These are phyloP conservation scores for Bretziella fagacearum DNA, from an alignment of 2,329 filamentous ascomycete genomes.

Conservation along the genomic window DNA sequence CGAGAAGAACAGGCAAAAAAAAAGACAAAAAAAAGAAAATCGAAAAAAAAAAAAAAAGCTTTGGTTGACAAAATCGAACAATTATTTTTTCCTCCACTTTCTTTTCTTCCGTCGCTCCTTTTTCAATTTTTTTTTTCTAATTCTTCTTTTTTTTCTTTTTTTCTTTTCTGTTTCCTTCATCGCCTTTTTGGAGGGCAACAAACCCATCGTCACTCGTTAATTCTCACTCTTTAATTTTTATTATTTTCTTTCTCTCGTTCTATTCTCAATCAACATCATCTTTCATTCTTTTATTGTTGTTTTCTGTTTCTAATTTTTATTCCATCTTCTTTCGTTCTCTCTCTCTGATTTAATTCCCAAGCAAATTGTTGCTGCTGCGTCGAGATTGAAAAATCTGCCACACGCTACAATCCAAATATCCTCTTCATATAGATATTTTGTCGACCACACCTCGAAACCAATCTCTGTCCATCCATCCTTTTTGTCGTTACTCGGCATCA, in stretches of 20 bases:
- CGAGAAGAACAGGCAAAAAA: too few species aligned
- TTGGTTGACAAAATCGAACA: too few species aligned
- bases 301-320: conserved; percentile 6
- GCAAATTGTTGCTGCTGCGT: not conserved
- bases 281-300: conserved; percentile 3
- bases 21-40: too few species aligned
- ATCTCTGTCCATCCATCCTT: too few species aligned
- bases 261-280: not conserved
- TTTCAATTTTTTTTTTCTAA: not conserved
- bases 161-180: not conserved
- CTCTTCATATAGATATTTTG: too few species aligned
- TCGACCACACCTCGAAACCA: too few species aligned
- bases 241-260: not conserved
- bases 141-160: not conserved
- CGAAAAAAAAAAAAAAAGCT: too few species aligned
- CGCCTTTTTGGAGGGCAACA: not conserved
- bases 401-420: not conserved
- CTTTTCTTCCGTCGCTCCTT: conserved; percentile 4
- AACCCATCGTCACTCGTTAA: conserved; percentile 5
- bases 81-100: not conserved
- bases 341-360: not conserved
- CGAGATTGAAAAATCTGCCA: not conserved
- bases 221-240: not conserved
- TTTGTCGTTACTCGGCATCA: too few species aligned
- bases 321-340: not conserved